These are phyloP conservation scores for Ilyonectria robusta DNA, from an alignment of 2,329 filamentous ascomycete species.

Conservation along the genomic window DNA sequence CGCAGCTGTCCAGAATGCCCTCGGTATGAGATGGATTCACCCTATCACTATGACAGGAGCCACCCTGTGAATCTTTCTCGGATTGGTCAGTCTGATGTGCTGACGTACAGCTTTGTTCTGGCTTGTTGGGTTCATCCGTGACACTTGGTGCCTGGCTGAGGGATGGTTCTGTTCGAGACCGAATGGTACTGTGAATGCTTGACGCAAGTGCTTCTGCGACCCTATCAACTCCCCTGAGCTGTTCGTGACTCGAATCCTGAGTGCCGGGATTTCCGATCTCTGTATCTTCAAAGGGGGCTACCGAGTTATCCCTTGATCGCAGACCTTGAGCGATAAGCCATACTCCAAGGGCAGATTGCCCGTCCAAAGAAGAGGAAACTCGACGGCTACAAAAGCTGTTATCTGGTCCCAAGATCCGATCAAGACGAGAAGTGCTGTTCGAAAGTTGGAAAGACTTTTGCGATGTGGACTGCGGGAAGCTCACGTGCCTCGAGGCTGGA, in stretches of 20 bases:
- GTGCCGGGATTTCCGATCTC: neutral
- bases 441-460: constrained; percentile 39
- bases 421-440: constrained; percentile 36
- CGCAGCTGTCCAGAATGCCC: constrained; percentile 29
- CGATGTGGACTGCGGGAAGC: constrained; percentile 24
- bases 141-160: neutral
- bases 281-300: constrained; percentile 31
- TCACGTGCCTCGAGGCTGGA: constrained; percentile 18
- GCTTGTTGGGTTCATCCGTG: neutral
- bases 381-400: constrained; percentile 50
- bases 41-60: neutral
- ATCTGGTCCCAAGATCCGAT: constrained; percentile 40
- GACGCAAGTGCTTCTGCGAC: neutral
- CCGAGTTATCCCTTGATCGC: constrained; percentile 47
- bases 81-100: neutral
- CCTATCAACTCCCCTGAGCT: neutral
- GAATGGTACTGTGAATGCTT: constrained; percentile 1
- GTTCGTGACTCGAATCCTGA: neutral
- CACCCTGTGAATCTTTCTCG: neutral
- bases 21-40: neutral
- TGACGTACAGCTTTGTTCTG: neutral
- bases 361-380: constrained; percentile 50
- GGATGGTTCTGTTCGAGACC: neutral
- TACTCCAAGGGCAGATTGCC: constrained; percentile 53
- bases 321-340: constrained; percentile 56